A percentile compares a stretch with the other conserved stretches of the same genome.
Conservation (phyloP, 805 yeast genomes). For the Spathaspora hagerdaliae region DNA sequence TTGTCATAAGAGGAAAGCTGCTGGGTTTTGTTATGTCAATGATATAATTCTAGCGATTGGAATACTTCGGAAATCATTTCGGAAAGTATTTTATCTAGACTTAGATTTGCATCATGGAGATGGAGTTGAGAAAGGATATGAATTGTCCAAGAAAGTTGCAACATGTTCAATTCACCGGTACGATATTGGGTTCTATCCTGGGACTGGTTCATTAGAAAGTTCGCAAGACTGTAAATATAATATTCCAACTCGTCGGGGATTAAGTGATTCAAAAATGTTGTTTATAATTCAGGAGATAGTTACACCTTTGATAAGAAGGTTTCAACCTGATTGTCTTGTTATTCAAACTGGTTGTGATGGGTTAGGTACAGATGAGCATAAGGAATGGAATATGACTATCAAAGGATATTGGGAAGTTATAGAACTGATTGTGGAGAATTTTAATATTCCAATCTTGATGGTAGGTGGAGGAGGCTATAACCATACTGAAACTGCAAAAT, state of each 20-base stretch:
- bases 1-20: constrained; percentile 48
- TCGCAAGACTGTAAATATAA: constrained; percentile 42
- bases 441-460: constrained; percentile 38
- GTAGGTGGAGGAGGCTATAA: constrained; percentile 82
- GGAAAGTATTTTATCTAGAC: constrained; percentile 58
- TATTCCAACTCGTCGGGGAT: constrained; percentile 56
- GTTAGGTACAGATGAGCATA: constrained; percentile 54
- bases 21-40: constrained; percentile 73
- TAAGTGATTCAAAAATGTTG: constrained; percentile 42
- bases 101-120: constrained; percentile 79
- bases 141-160: constrained; percentile 48
- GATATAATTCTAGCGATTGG: constrained; percentile 61
- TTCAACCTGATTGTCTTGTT: constrained; percentile 51
- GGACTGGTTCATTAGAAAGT: constrained; percentile 48
- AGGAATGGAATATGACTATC: constrained; percentile 68
- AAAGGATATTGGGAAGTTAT: constrained; percentile 42
- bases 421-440: constrained; percentile 16
- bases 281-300: constrained; percentile 39
- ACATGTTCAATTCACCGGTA: constrained; percentile 62
- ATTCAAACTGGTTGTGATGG: constrained; percentile 78
- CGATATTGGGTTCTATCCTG: constrained; percentile 71
- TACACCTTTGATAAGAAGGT: constrained; percentile 33
- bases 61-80: constrained; percentile 42
- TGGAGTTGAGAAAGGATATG: constrained; percentile 69
- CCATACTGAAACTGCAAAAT: constrained; percentile 55